phyloP scores from a whole-genome alignment of 1,284 basidiomycete species.

The Spongispora temasekensis region DNA sequence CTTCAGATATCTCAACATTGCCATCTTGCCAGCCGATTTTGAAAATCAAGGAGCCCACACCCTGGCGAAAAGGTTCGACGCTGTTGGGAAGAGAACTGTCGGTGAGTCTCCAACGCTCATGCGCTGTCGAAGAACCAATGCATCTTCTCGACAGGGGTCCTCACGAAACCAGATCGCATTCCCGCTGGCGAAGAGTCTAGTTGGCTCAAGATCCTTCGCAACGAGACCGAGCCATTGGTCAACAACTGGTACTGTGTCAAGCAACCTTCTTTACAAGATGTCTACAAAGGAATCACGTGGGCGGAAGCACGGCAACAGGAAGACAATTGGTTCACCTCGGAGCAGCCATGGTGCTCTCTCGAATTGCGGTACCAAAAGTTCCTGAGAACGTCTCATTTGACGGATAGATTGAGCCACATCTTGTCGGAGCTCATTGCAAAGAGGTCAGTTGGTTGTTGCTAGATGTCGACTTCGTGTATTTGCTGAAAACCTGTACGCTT shows the following conservation, averaged over 20 bases:
- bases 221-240: slow-evolving; percentile 54
- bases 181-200: slow-evolving; percentile 55
- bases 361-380: slow-evolving; percentile 49
- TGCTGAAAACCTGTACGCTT: neutral
- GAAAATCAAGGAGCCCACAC: slow-evolving; percentile 70
- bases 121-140: neutral
- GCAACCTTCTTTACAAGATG: slow-evolving; percentile 60
- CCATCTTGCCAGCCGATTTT: slow-evolving; percentile 58
- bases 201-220: slow-evolving; percentile 62
- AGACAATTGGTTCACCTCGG: slow-evolving; percentile 64
- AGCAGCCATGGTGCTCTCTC: slow-evolving; percentile 56
- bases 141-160: slow-evolving; percentile 52
- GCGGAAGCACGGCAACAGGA: slow-evolving; percentile 60
- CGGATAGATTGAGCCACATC: slow-evolving; percentile 53
- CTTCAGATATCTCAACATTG: neutral
- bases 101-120: slow-evolving; percentile 43
- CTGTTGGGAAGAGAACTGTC: slow-evolving; percentile 63
- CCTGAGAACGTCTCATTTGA: slow-evolving; percentile 56
- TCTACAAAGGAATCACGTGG: slow-evolving; percentile 60
- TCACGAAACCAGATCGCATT: slow-evolving; percentile 82
- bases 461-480: neutral
- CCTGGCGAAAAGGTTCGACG: slow-evolving; percentile 58
- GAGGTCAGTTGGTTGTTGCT: slow-evolving; percentile 39
- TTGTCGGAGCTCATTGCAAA: slow-evolving; percentile 60
- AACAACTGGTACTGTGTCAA: slow-evolving; percentile 78